Conservation (phyloP, 768 basidiomycete genomes). For the Russula olivacea region DNA sequence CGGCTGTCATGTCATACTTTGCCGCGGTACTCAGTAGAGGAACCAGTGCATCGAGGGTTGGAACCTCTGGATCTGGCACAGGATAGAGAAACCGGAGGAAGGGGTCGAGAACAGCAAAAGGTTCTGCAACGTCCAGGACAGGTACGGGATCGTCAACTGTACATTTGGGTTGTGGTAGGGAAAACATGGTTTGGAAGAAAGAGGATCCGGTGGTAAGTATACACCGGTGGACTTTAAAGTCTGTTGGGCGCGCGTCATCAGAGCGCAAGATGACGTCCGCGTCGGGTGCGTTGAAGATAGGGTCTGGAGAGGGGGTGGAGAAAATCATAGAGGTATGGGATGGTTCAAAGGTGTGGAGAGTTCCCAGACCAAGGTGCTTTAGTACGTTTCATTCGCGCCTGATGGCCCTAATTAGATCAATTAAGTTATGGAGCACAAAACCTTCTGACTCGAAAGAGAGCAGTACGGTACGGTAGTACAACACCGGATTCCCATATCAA, state of each 20-base stretch:
- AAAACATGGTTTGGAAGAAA: constrained; percentile 65
- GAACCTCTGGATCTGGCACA: constrained; percentile 46
- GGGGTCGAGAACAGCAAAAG: constrained; percentile 38
- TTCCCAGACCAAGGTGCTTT: constrained; percentile 3
- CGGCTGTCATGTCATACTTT: constrained; percentile 58
- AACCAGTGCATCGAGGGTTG: constrained; percentile 49
- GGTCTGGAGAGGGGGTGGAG: constrained; percentile 15
- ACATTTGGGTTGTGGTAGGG: constrained; percentile 48
- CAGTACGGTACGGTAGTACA: background rate
- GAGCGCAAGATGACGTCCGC: constrained; percentile 53
- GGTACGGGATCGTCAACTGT: constrained; percentile 33
- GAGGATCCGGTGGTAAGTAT: constrained; percentile 59
- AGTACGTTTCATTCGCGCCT: constrained; percentile 6
- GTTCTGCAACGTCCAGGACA: constrained; percentile 52
- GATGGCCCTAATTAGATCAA: constrained; percentile 3
- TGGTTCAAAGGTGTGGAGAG: background rate
- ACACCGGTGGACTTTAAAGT: constrained; percentile 57
- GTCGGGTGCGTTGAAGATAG: constrained; percentile 39
- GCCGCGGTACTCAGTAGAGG: constrained; percentile 46
- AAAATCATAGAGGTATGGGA: constrained; percentile 2
- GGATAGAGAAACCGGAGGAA: constrained; percentile 62
- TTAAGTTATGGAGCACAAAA: constrained; percentile 9
- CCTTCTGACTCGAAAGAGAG: background rate
- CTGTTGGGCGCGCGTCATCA: constrained; percentile 31
- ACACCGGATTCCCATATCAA: constrained; percentile 13